Evolutionary conservation across 352 stramenopile genomes (phyloP), one percentile per base, ranked within the genome.

Genomic region (Phytopythium vexans): DNA sequence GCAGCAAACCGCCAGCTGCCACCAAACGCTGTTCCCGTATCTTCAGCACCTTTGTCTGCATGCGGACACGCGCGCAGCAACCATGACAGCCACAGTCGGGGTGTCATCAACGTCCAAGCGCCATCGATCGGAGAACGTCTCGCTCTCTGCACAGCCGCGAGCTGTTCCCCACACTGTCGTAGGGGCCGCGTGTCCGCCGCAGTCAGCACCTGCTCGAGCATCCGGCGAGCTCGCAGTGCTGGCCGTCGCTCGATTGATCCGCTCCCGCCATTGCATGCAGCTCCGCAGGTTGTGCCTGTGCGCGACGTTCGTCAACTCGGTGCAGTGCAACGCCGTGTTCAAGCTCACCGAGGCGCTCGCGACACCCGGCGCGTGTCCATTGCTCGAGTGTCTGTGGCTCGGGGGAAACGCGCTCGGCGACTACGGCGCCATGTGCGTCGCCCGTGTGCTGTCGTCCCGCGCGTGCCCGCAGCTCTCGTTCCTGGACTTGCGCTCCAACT

Each of bases 321-420:
- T 59, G 3, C 41, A 52, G 8, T 44, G 50, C 21, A 68, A 72
- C 37, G 64, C 35, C 6, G 56, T 63, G 10, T 56, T 52, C 16
- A 41, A 41, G 12, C 57, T 72, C 14, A 59, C 54, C 1, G 35
- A 45, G 9, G 54, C 59, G 12, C 52, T 72, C 4, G 34, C 48
- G 2, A 41, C 41, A 11, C n/a, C 47, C 32, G 48, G 41, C 7
- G 40, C 33, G 6, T 68, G 59, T n/a, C 41, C 43, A 11, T 31
- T 49, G 11, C 31, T 72, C 4, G 57, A 56, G 46, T 52, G 48
- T 8, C 37, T 72, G 9, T 54, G 43, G 41, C 46, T 72, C 2
- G 51, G 59, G n/a, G 64, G 59, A 12, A 72, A 72, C 12, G 59
- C 54, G 0, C 47, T 72, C 8, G 59, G 64, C 12, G 64, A 72